Base-by-base conservation (phyloP, 306 rosid genomes). In the Arachis hypogaea region DNA sequence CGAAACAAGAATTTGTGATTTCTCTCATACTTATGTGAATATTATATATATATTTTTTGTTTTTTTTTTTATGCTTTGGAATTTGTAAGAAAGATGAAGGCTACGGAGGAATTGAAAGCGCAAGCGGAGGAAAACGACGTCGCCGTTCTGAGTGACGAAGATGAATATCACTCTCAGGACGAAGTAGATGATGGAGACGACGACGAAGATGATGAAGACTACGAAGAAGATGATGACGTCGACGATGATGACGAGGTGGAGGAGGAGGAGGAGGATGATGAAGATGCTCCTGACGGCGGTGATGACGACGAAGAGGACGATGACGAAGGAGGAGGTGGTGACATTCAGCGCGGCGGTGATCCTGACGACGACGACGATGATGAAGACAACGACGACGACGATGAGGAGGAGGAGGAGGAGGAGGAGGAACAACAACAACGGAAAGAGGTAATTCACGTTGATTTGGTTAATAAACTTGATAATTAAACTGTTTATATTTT, bases 1-100 rank as follows among this genome's bases (percentile, higher is more conserved):
- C 82, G 69, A 63, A 63, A 16, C 66, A 18, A 38, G 14, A 66
- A 9, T 71, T 63, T 45, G 8, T 8, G 66, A 77, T 16, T 44
- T 76, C 72, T 65, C 72, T 42, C 78, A 46, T 58, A 66, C 1
- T 29, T 59, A 43, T 58, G 41, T 59, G 65, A 59, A 52, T n/a
- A 58, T 22, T 22, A 22, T 22, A 22, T 22, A 22, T 22, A 22
- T 22, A 22, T 22, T 22, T 22, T 14, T 22, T 22, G 0, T 22
- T 22, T 22, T 22, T 22, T 22, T 22, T 1, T 14, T 68, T 69
- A 11, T 5, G 73, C 66, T 59, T 81, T 52, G 44, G 58, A 75
- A 85, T 88, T 93, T 33, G 38, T 33, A 33, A 33, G 96, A 38
- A 63, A 79, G 87, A 93, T 93, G 96, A 93, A 85, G 84, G 4